A percentile compares a stretch with the other conserved stretches of the same genome.
phyloP scores from a whole-genome alignment of 257 asterid species.

The Fraxinus pennsylvanica region DNA sequence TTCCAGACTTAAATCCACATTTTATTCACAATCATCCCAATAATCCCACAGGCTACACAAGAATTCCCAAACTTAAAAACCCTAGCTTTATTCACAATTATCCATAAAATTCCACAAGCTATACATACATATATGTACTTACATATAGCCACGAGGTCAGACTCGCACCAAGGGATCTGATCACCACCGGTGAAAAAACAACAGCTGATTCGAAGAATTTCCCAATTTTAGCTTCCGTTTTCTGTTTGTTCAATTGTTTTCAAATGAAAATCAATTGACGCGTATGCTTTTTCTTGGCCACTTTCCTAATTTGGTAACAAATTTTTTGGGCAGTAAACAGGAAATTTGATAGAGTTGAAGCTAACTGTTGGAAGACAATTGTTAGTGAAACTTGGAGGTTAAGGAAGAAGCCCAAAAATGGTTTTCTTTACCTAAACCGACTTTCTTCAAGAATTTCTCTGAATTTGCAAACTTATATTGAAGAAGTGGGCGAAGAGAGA shows the following conservation, averaged over 20 bases:
- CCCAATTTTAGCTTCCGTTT: constrained; percentile 64
- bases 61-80: constrained; percentile 11
- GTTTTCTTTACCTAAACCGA: too few species aligned
- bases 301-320: not conserved
- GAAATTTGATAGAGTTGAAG: not conserved
- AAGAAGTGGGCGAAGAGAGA: too few species aligned
- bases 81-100: constrained; percentile 18
- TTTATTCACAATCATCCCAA: not conserved
- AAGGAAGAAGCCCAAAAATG: not conserved
- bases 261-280: not conserved
- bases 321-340: not conserved
- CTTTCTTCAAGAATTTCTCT: too few species aligned
- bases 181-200: constrained; percentile 72
- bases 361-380: not conserved
- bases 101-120: not conserved
- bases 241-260: not conserved
- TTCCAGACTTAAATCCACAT: not conserved
- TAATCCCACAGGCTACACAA: not conserved
- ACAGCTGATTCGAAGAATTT: constrained; percentile 67
- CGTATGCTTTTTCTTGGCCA: not conserved
- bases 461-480: too few species aligned
- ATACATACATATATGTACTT: constrained; percentile 22
- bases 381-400: not conserved
- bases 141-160: constrained; percentile 57
- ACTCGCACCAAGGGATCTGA: constrained; percentile 80